A percentile compares a stretch with the other conserved stretches of the same genome.
Evolutionary conservation across 2,329 filamentous ascomycete species (phyloP).

Genomic region (Alternaria burnsii): DNA sequence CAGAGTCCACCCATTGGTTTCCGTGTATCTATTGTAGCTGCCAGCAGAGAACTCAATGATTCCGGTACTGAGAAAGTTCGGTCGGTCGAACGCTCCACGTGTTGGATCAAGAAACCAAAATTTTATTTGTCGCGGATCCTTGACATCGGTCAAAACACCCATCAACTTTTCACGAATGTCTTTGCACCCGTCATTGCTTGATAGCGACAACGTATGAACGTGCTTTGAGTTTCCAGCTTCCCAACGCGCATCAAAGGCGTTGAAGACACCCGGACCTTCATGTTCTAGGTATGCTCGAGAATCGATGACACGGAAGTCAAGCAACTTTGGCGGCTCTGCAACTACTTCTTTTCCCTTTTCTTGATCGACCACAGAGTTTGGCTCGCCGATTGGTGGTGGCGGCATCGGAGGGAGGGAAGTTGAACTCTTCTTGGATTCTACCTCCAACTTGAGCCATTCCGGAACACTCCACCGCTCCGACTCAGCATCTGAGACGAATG

Average conservation of each 20-base stretch:
- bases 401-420: constrained; percentile 24
- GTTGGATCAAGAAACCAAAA: constrained; percentile 52
- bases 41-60: constrained; percentile 46
- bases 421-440: constrained; percentile 34
- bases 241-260: constrained; percentile 44
- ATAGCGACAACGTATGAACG: constrained; percentile 33
- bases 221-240: constrained; percentile 18
- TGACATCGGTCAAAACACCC: constrained; percentile 34
- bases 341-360: constrained; percentile 5
- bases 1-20: constrained; percentile 39
- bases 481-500: constrained; percentile 54
- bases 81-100: constrained; percentile 40
- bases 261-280: constrained; percentile 49
- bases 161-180: constrained; percentile 45
- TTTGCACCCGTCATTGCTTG: constrained; percentile 34
- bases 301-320: constrained; percentile 45
- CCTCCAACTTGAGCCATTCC: constrained; percentile 47
- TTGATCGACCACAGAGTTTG: constrained; percentile 8
- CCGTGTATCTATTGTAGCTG: constrained; percentile 36
- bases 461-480: constrained; percentile 59
- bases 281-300: constrained; percentile 46
- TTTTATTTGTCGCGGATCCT: constrained; percentile 51
- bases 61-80: constrained; percentile 41
- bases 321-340: constrained; percentile 15
- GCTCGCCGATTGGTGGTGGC: constrained; percentile 16